A percentile compares a stretch with the other conserved stretches of the same genome.
Evolutionary conservation across 140 eudicot genomes (phyloP).

Genomic region (Stevia rebaudiana): DNA sequence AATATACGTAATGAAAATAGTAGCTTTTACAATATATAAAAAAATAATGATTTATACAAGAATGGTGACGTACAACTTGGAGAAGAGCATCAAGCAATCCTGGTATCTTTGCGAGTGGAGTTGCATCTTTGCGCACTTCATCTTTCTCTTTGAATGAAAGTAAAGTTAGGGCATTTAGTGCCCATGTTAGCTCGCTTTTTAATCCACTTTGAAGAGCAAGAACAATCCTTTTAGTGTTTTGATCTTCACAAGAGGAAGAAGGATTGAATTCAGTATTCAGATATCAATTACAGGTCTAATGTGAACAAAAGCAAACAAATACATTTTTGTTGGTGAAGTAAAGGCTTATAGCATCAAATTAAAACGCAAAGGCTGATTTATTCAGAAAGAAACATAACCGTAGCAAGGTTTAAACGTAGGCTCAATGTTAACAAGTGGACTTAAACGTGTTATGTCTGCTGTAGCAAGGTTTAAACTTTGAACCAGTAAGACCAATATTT

Average conservation of each 20-base stretch:
- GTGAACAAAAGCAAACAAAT: neutral
- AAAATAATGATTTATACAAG: neutral
- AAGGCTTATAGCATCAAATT: neutral
- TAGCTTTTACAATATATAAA: neutral
- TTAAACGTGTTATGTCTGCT: no score
- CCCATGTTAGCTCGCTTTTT: conserved; percentile 98
- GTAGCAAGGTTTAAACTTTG: neutral
- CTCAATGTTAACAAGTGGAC: no score
- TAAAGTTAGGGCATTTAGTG: conserved; percentile 78
- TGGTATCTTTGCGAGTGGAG: conserved; percentile 91
- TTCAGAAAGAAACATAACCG: neutral
- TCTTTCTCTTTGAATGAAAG: conserved; percentile 97
- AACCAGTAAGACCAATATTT: neutral
- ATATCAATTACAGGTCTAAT: neutral
- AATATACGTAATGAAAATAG: neutral
- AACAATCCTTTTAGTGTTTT: conserved; percentile 89
- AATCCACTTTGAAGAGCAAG: conserved; percentile 98
- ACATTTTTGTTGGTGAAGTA: neutral
- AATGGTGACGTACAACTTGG: conserved; percentile 67
- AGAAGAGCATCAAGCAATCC: conserved; percentile 99
- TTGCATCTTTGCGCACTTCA: conserved; percentile 93
- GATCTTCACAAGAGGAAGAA: conserved; percentile 48
- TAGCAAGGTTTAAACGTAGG: no score
- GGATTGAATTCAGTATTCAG: neutral
- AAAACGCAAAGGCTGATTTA: neutral